These are phyloP conservation scores for Leishmania mexicana DNA, from an alignment of 208 protist species.

Conservation along the genomic window DNA sequence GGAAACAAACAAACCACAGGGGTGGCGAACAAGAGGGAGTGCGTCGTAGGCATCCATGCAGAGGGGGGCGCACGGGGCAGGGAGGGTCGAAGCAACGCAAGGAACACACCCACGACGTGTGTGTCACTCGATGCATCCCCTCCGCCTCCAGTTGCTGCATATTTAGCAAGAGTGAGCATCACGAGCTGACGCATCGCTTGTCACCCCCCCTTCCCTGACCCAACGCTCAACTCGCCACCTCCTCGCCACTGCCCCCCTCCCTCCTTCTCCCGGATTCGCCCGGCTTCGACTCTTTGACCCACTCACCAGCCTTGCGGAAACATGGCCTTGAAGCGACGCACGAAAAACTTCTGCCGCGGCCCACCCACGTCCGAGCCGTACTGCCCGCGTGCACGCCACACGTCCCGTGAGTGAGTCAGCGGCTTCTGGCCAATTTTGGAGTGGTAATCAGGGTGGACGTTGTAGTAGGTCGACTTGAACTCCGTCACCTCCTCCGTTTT, in stretches of 20 bases:
- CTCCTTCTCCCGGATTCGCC: neutral
- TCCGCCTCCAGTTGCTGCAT: neutral
- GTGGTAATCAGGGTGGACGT: conserved; percentile 89
- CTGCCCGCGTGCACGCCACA: conserved; percentile 87
- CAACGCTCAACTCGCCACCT: neutral
- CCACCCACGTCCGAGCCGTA: conserved; percentile 87
- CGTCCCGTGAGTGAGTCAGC: conserved; percentile 73
- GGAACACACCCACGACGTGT: neutral
- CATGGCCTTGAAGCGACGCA: conserved; percentile 86
- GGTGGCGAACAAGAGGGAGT: too few species aligned
- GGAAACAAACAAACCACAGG: neutral
- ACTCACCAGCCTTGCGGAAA: conserved; percentile 89
- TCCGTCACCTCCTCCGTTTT: conserved; percentile 84
- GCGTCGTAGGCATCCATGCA: neutral
- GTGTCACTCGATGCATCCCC: neutral
- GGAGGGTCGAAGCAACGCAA: neutral
- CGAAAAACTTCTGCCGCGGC: conserved; percentile 88
- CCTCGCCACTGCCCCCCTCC: neutral
- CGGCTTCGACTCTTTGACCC: neutral
- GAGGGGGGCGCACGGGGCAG: neutral
- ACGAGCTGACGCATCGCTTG: neutral
- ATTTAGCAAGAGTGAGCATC: neutral
- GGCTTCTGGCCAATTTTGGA: conserved; percentile 73
- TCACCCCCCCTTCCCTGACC: neutral
- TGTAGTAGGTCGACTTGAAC: conserved; percentile 87